Evolutionary conservation across 352 stramenopile species (phyloP), one percentile per base, ranked within the genome.

Genomic region (Chrysophaeum taylorii): DNA sequence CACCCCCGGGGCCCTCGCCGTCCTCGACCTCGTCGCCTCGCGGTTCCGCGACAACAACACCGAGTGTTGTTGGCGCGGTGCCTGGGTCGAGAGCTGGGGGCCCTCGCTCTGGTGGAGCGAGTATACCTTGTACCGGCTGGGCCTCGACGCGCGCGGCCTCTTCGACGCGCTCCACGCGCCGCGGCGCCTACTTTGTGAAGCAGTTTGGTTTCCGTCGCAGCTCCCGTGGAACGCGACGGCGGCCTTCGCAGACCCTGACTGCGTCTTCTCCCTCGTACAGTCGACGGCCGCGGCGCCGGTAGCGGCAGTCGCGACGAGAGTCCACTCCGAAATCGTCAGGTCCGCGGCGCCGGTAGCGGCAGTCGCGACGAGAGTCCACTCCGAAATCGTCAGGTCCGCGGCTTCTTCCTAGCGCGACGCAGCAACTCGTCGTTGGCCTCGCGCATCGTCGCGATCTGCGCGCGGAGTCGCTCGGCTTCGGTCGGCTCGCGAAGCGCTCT

Each of bases 41-140:
- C 39, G 39, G 5, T 27, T 66, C 9, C 25, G 38, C 38, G 14
- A 41, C 25, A 62, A 29, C 41, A 29, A 69, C 41, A 53, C 14
- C 14, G 18, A 70, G 7, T 16, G 35, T 4, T 21, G 16, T 21
- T 60, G 29, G 64, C 38, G 39, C 33, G 14, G 67, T 5, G 12
- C 4, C 37, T 38, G 36, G 50, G 1, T 9, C 38, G 15, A 69
- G 14, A 39, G 48, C 33, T 31, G 60, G 2, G 67, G 50, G 50
- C 53, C 9, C 12, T 70, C 21, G 7, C 7, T 41, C 4, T 71
- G 66, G 66, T 71, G 66, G 66, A 68, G 45, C 18, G 68, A 72
- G 35, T 73, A 73, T 33, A 73, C 69, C 25, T 57, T 70, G 5
- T 73, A 73, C 43, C 53, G 60, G 12, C 54, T 73, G 4, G 54